Evolutionary conservation across 768 basidiomycete species (phyloP).

Genomic region (Tulasnella sp.): DNA sequence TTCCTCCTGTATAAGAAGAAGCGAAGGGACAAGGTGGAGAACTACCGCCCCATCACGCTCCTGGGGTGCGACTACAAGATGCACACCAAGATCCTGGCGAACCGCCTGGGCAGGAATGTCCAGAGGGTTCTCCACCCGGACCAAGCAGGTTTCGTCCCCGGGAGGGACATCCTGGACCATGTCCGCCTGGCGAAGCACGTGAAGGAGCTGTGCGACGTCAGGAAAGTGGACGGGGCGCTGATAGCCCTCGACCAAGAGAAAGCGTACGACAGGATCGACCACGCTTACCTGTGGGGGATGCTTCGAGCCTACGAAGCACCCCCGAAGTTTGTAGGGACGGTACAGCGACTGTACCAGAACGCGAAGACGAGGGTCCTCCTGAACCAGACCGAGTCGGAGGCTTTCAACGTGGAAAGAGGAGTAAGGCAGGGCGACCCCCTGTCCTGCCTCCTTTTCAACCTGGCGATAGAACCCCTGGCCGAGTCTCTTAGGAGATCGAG

Average conservation of each 20-base stretch:
- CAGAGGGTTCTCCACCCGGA: not conserved
- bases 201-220: not conserved
- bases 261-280: too few relatives aligned
- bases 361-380: conserved; percentile 5
- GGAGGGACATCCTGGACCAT: conserved; percentile 9
- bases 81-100: too few relatives aligned
- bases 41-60: too few relatives aligned
- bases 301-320: not conserved
- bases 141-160: not conserved
- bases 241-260: too few relatives aligned
- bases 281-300: conserved; percentile 20
- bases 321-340: not conserved
- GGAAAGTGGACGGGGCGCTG: not conserved
- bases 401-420: conserved; percentile 1
- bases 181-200: not conserved
- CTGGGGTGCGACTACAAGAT: too few relatives aligned
- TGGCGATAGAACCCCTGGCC: not conserved
- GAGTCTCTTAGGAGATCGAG: not conserved
- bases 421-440: conserved; percentile 26
- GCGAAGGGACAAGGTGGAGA: too few relatives aligned
- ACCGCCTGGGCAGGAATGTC: too few relatives aligned
- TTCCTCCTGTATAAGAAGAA: too few relatives aligned
- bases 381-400: not conserved
- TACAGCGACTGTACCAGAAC: not conserved
- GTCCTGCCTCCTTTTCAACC: not conserved